Percentiles rank a stretch among this genome's conserved stretches.
phyloP scores from a whole-genome alignment of 768 basidiomycete species.

The Tulasnella sp. region DNA sequence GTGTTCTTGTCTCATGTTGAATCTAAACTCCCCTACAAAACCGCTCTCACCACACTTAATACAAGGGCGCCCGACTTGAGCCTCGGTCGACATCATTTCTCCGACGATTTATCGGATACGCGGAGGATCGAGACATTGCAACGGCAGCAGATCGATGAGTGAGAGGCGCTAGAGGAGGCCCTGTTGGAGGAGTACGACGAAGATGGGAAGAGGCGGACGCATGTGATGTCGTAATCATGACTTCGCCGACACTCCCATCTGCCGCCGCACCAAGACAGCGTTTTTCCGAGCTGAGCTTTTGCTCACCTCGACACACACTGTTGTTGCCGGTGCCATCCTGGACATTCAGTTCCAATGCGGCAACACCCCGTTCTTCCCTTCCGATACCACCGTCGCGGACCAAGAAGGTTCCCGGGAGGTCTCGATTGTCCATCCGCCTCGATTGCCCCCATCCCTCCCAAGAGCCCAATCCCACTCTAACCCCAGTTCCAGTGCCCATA shows the following conservation, averaged over 20 bases:
- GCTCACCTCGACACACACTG: background rate
- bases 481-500: background rate
- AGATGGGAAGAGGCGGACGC: background rate
- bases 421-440: background rate
- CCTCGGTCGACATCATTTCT: background rate
- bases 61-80: background rate
- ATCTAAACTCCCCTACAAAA: no score
- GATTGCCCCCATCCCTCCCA: background rate
- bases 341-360: background rate
- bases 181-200: background rate
- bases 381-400: background rate
- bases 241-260: background rate
- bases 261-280: background rate
- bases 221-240: background rate
- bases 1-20: no score
- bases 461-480: background rate
- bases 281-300: background rate
- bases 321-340: background rate
- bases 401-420: background rate
- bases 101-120: no score
- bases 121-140: no score
- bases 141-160: background rate
- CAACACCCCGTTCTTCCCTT: background rate
- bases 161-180: background rate
- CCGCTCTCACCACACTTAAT: background rate